Base-by-base conservation (phyloP, 345 rosid species). In the Aethionema arabicum region DNA sequence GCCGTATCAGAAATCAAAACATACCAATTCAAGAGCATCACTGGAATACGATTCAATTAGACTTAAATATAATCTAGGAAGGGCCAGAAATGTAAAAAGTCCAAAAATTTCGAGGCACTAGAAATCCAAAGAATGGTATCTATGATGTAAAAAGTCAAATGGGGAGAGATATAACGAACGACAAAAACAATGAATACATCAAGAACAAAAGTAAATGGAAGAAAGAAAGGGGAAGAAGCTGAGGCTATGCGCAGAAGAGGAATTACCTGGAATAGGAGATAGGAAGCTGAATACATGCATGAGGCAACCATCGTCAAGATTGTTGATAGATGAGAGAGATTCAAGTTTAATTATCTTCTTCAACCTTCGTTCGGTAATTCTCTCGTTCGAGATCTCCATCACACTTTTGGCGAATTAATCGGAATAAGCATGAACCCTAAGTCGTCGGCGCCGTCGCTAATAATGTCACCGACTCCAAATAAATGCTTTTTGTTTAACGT, bases 271-370 rank as follows among this genome's bases (percentile, higher is more conserved):
- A 76, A 85, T 79, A 32, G 97, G 97, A 52, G 95, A 78, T 15
- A 93, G 77, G 83, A 87, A 93, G 80, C 95, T 93, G 82, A 93
- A 82, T 74, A 93, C 84, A 75, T 85, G 99, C 99, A 93, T 90
- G 61, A 93, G 97, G 69, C 95, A 85, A 15, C 97, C 99, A 80
- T 93, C 99, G 67, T 93, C 99, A 12, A 93, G 91, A 77, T 57
- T 83, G 81, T 80, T 90, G 31, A 93, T 78, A 59, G 76, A 61
- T 14, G 76, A 10, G 57, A 72, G 59, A 30, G 55, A 54, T 33
- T 61, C 44, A 7, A 14, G 15, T 49, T 62, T 56, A 50, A 36
- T 16, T 56, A 54, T 61, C 56, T 42, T 67, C 61, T 61, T 55
- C 66, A 49, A 67, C 50, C 37, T 72, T 27, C 59, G 9, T 45